Evolutionary conservation across 495 filamentous ascomycete genomes (phyloP).

Genomic region (Staphylotrichum longicolle): DNA sequence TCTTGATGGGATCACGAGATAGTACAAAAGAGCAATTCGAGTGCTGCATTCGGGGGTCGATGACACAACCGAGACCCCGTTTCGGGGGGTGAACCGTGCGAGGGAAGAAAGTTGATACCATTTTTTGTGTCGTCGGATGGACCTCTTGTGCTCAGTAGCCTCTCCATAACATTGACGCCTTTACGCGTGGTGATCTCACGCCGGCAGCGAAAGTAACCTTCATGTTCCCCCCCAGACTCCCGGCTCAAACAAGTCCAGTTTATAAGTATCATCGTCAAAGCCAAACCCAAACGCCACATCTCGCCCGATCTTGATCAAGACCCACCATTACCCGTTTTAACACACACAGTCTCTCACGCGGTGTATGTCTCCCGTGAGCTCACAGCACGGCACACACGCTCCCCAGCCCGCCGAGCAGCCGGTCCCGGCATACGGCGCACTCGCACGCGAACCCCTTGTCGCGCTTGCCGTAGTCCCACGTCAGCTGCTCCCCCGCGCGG

Average conservation of each 20-base stretch:
- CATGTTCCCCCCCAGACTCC: no score
- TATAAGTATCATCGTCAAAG: no score
- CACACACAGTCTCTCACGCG: no score
- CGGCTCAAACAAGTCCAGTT: no score
- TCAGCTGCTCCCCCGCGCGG: constrained; percentile 31
- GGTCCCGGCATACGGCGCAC: constrained; percentile 24
- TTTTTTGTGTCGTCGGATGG: no score
- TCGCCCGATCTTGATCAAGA: no score
- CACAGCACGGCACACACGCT: constrained; percentile 20
- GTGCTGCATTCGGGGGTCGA: constrained; percentile 25
- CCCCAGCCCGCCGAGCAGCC: neutral
- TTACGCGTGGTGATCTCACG: no score
- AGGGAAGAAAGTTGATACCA: constrained; percentile 2
- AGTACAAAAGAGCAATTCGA: constrained; percentile 33
- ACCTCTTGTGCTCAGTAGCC: neutral
- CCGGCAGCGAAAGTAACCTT: no score
- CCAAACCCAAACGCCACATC: no score
- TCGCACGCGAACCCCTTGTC: constrained; percentile 26
- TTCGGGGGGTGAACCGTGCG: neutral
- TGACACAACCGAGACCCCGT: neutral
- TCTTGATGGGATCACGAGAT: constrained; percentile 35
- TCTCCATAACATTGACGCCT: no score
- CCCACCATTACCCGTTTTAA: no score
- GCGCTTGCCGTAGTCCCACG: constrained; percentile 31
- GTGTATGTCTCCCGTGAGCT: neutral